Base-by-base conservation (phyloP, 148 eudicot genomes). In the Amaranthus palmeri region DNA sequence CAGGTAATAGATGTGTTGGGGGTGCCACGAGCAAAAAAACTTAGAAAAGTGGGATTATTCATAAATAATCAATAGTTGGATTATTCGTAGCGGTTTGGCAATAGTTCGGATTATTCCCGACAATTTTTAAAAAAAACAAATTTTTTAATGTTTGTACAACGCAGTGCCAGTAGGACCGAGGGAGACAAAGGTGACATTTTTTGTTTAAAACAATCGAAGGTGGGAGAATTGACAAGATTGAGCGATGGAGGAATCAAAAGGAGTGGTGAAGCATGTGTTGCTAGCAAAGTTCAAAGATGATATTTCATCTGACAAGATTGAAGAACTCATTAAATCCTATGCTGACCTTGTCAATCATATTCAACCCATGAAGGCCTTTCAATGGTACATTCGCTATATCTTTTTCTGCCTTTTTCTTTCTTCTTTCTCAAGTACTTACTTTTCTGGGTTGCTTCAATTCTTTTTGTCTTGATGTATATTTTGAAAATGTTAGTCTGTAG, bases 221-320 rank as follows among this genome's bases (percentile, higher is more conserved):
- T 44, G 8, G 15, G 51, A 6, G 15, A 45, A 4, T 4, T 8
- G 72, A 59, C 11, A 25, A 43, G 18, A 58, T 43, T 18, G 3
- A 54, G 61, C 40, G 17, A 86, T 84, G 86, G 84, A 74, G 65
- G 78, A 72, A 44, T 51, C 62, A 3, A 70, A 71, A 42, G 92
- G 92, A 74, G 84, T 75, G 67, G 86, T 81, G 84, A 88, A 90
- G 85, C 92, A 88, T 78, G 53, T 88, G 59, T 7, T 90, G 72
- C 78, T 90, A 11, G 92, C 85, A 7, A 86, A 83, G 75, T 90
- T 88, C 82, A 88, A 84, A 75, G 91, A 88, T 43, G 88, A 68
- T 36, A 55, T 84, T 15, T 41, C 93, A 7, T 63, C 78, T 7
- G 74, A 81, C 0, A 73, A 86, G 68, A 81, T 90, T 65, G 84